Evolutionary conservation across 345 rosid species (phyloP).

Genomic region (Hibiscus tridactylites): DNA sequence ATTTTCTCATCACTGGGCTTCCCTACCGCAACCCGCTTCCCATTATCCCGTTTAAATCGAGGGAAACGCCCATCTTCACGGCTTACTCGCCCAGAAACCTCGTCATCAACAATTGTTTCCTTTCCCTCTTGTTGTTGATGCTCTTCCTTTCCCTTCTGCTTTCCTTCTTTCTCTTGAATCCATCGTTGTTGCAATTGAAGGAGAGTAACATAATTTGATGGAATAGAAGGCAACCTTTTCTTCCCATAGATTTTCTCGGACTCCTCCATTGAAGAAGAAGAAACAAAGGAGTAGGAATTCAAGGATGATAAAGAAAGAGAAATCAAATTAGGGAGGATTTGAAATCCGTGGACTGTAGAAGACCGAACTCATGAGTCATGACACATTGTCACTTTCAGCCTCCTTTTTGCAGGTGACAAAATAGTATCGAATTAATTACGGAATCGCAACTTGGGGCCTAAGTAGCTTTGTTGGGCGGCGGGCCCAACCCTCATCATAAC

Average conservation of each 20-base stretch:
- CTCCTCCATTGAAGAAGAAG: constrained; percentile 13
- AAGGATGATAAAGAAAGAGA: not conserved
- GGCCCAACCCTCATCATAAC: too few relatives aligned
- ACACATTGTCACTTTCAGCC: not conserved
- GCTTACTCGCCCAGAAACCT: not conserved
- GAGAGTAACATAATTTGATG: constrained; percentile 16
- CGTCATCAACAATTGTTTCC: not conserved
- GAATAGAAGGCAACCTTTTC: constrained; percentile 11
- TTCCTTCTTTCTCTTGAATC: not conserved
- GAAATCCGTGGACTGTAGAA: not conserved
- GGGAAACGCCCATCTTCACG: not conserved
- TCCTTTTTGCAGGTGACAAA: not conserved
- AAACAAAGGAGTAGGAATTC: not conserved
- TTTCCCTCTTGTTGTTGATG: not conserved
- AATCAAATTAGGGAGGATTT: not conserved
- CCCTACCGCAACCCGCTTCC: not conserved
- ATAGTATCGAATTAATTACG: not conserved
- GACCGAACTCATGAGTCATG: not conserved
- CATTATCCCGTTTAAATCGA: not conserved
- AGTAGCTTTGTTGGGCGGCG: too few relatives aligned
- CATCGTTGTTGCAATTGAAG: constrained; percentile 17
- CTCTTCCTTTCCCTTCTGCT: not conserved
- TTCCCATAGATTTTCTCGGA: not conserved
- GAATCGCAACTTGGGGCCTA: not conserved
- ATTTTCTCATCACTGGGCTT: not conserved